These are phyloP conservation scores for Drechslerella stenobrocha DNA, from an alignment of 2,329 filamentous ascomycete genomes.

Conservation along the genomic window DNA sequence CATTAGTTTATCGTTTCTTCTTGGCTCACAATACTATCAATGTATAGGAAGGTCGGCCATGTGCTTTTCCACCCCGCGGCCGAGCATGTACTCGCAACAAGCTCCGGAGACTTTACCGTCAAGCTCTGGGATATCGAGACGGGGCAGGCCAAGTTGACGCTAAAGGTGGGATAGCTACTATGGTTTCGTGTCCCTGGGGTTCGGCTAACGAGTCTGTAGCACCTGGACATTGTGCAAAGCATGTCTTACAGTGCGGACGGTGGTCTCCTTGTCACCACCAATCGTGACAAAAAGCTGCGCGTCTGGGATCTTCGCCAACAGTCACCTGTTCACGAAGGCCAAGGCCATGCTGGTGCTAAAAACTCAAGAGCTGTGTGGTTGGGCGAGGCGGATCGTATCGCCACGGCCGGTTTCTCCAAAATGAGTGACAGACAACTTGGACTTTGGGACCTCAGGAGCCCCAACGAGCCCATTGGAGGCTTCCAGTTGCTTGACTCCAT, in stretches of 20 bases:
- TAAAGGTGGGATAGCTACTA: constrained; percentile 60
- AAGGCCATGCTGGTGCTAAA: constrained; percentile 90
- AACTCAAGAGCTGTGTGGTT: constrained; percentile 97
- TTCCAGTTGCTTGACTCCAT: constrained; percentile 92
- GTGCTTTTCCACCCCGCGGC: constrained; percentile 97
- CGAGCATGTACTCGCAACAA: constrained; percentile 90
- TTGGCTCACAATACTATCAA: constrained; percentile 51
- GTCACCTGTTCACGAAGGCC: constrained; percentile 77
- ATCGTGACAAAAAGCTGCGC: constrained; percentile 95
- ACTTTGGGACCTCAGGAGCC: constrained; percentile 87
- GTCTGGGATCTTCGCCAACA: constrained; percentile 98
- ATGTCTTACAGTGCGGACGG: constrained; percentile 94
- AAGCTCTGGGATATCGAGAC: constrained; percentile 94
- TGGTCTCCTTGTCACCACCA: constrained; percentile 83
- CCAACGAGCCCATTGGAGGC: constrained; percentile 78
- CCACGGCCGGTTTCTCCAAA: constrained; percentile 93
- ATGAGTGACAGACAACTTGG: constrained; percentile 98
- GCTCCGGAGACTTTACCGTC: constrained; percentile 90
- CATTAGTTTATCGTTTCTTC: constrained; percentile 8
- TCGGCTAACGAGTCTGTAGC: constrained; percentile 58
- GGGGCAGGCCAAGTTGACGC: constrained; percentile 71
- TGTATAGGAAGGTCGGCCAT: constrained; percentile 85
- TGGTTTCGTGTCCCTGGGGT: background rate
- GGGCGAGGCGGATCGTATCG: constrained; percentile 85
- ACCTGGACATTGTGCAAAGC: constrained; percentile 90